Conservation (phyloP, 805 yeast genomes). For the Nakazawaea molendinolei region DNA sequence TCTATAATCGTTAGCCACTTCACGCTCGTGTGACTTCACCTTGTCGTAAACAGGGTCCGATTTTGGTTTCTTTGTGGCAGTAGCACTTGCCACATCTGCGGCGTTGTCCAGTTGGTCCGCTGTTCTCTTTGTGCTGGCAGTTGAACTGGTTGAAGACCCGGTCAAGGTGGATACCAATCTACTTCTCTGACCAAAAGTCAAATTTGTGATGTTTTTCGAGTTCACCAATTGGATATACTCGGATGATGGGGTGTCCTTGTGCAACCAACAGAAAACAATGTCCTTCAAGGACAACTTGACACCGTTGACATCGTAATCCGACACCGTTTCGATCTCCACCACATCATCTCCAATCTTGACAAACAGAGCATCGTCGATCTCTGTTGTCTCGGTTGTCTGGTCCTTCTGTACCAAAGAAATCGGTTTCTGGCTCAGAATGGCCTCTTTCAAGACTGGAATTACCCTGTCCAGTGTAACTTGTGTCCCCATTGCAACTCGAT, state of each 20-base stretch:
- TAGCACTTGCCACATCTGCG: no score
- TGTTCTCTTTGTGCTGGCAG: constrained; percentile 9
- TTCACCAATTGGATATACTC: constrained; percentile 12
- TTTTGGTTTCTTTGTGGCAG: constrained; percentile 9
- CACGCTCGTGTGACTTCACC: constrained; percentile 29
- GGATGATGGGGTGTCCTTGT: constrained; percentile 10
- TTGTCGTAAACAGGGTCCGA: constrained; percentile 31
- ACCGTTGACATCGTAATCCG: constrained; percentile 7
- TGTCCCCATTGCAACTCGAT: no score
- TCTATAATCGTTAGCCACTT: constrained; percentile 36
- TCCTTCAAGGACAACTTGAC: constrained; percentile 5
- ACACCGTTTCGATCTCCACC: constrained; percentile 1
- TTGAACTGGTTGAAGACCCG: constrained; percentile 5
- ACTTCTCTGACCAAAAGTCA: constrained; percentile 11
- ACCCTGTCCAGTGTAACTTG: no score
- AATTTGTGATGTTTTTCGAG: constrained; percentile 7
- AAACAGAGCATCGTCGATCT: constrained; percentile 5
- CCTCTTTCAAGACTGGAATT: no score
- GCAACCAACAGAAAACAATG: constrained; percentile 8
- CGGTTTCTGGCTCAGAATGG: no score
- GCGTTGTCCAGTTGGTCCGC: no score
- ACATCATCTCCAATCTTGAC: constrained; percentile 7
- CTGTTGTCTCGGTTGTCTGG: constrained; percentile 1
- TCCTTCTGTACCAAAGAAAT: constrained; percentile 5
- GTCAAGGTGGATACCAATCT: constrained; percentile 11